A percentile compares a stretch with the other conserved stretches of the same genome.
These are phyloP conservation scores for Strobilomyces echinocephalus DNA, from an alignment of 768 basidiomycete genomes.

Conservation along the genomic window DNA sequence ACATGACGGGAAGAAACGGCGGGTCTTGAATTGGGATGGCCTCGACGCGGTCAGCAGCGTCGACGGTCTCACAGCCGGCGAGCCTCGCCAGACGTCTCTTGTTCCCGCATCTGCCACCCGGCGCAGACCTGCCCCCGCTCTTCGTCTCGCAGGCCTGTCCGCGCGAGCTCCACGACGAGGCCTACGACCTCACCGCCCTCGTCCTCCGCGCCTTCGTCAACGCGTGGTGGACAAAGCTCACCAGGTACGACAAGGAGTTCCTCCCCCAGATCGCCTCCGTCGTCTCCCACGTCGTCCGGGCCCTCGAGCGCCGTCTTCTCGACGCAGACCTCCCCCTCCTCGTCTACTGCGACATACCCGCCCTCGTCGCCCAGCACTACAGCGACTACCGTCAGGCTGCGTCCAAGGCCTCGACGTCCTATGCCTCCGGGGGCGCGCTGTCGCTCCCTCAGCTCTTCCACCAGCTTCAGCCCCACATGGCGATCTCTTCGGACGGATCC, in stretches of 20 bases:
- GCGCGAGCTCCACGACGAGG: slow-evolving; percentile 51
- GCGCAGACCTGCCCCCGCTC: slow-evolving; percentile 48
- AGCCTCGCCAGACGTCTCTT: slow-evolving; percentile 56
- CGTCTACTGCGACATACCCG: slow-evolving; percentile 57
- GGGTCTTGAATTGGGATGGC: neutral
- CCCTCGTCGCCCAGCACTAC: slow-evolving; percentile 70
- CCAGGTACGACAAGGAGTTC: slow-evolving; percentile 79
- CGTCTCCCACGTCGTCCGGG: slow-evolving; percentile 52
- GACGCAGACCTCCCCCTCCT: slow-evolving; percentile 56
- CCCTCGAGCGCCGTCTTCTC: slow-evolving; percentile 54
- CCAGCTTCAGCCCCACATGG: slow-evolving; percentile 80
- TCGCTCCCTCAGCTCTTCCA: slow-evolving; percentile 70
- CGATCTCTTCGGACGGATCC: slow-evolving; percentile 58
- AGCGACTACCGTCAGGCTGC: slow-evolving; percentile 69
- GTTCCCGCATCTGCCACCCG: slow-evolving; percentile 48
- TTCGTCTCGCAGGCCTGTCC: slow-evolving; percentile 41
- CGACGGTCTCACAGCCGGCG: slow-evolving; percentile 25
- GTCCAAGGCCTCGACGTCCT: slow-evolving; percentile 60
- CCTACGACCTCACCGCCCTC: slow-evolving; percentile 75
- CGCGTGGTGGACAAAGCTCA: slow-evolving; percentile 83
- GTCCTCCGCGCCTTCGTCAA: slow-evolving; percentile 72
- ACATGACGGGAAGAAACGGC: slow-evolving; percentile 16
- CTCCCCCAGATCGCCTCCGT: slow-evolving; percentile 65
- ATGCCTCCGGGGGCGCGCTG: slow-evolving; percentile 62
- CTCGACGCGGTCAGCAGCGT: slow-evolving; percentile 23